Percentiles rank a stretch among this genome's conserved stretches.
These are phyloP conservation scores for Mycena galericulata DNA, from an alignment of 768 basidiomycete species.

Conservation along the genomic window DNA sequence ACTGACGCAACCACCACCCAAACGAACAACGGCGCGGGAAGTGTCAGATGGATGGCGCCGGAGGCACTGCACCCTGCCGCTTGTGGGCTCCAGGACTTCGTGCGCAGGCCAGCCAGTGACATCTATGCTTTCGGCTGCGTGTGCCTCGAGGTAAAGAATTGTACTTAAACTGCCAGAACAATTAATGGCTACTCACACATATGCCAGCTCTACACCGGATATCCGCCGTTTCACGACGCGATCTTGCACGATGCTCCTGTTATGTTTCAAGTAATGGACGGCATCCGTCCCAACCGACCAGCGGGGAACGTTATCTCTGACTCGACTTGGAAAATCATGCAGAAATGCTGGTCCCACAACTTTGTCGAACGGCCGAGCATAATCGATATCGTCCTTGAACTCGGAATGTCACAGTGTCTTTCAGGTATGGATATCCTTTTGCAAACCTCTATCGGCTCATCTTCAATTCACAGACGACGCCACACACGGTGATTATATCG, in stretches of 20 bases:
- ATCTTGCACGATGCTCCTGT: constrained; percentile 19
- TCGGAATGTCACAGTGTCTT: not conserved
- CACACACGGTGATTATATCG: too few species aligned
- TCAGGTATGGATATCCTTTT: not conserved
- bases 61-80: constrained; percentile 28
- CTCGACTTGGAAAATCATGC: constrained; percentile 28
- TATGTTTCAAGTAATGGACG: constrained; percentile 21
- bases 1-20: constrained; percentile 18
- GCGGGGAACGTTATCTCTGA: constrained; percentile 13
- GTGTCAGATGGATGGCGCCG: constrained; percentile 37
- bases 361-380: constrained; percentile 24
- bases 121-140: constrained; percentile 28
- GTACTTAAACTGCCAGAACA: not conserved
- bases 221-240: constrained; percentile 24
- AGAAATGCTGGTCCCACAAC: constrained; percentile 28
- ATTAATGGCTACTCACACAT: not conserved
- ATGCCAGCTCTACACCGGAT: constrained; percentile 20
- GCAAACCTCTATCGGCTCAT: not conserved
- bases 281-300: constrained; percentile 9
- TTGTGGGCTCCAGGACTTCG: constrained; percentile 12
- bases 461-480: not conserved
- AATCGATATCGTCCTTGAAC: constrained; percentile 11
- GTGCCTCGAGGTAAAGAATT: constrained; percentile 19
- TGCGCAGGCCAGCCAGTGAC: constrained; percentile 17
- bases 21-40: constrained; percentile 24